Evolutionary conservation across 257 asterid species (phyloP), one percentile per base, ranked within the genome.

Genomic region (Oldenlandia corymbosa): DNA sequence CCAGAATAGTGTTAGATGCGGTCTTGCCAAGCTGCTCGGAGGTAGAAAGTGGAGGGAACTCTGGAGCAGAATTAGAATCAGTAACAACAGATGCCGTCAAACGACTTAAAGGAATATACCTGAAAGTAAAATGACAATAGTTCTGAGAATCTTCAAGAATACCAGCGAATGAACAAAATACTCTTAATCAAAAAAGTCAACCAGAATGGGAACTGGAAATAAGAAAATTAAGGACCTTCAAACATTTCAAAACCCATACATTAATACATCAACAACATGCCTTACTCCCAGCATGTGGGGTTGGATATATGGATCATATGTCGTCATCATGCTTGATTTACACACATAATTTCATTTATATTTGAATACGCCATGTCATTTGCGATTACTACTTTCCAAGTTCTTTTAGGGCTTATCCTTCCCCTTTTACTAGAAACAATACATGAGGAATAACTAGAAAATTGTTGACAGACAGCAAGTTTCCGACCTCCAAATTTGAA

Each of bases 31-130:
- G 68, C 73, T 89, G 84, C 68, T 85, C 95, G 75, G 72, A 77
- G 64, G 37, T 54, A 47, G 91, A 51, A 5, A 88, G 81, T 46
- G 97, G 78, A 71, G 98, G 96, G 75, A 84, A 88, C 68, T 66
- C 68, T 16, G 81, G 75, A 75, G 75, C 75, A 55, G 78, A 67
- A 75, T 69, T 78, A 56, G 36, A 62, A 61, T 76, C 85, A 14
- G 62, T 64, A 39, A 60, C 42, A 61, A 45, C 63, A 55, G 78
- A 73, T 64, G 81, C 75, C 79, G 65, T 72, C 51, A 88, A 79
- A 68, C 92, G 87, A 79, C 80, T 86, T 62, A 89, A 73, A 62
- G 98, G 98, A 60, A 88, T 74, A 75, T 88, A 91, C 85, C 98
- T 91, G 76, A 58, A 76, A 67, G n/a, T n/a, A n/a, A 67, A 34